A percentile compares a stretch with the other conserved stretches of the same genome.
phyloP scores from a whole-genome alignment of 208 protist genomes.

The Phytomonas serpens region DNA sequence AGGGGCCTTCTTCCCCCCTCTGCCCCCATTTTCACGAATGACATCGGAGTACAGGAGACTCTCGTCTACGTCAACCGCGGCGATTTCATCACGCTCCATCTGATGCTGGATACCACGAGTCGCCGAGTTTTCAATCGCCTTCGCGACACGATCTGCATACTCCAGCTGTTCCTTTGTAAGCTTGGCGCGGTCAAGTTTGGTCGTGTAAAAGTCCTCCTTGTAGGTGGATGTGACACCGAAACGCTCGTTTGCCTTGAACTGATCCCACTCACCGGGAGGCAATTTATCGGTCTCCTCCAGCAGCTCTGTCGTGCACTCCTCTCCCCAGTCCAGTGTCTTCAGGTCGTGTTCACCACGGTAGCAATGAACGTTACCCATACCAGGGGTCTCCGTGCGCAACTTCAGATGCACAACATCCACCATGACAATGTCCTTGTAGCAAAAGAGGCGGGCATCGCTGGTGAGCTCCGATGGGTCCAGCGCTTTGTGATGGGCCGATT shows the following conservation, averaged over 20 bases:
- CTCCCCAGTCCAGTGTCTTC: conserved; percentile 68
- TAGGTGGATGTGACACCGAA: conserved; percentile 84
- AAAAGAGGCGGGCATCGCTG: conserved; percentile 34
- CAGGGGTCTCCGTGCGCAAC: conserved; percentile 67
- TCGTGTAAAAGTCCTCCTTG: conserved; percentile 85
- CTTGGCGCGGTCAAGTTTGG: conserved; percentile 69
- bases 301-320: conserved; percentile 40
- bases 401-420: conserved; percentile 55
- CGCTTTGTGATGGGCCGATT: conserved; percentile 40
- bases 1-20: conserved; percentile 11
- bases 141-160: conserved; percentile 57
- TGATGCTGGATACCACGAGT: conserved; percentile 61
- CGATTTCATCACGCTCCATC: conserved; percentile 50
- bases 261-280: conserved; percentile 71
- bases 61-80: conserved; percentile 53
- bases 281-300: conserved; percentile 36
- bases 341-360: conserved; percentile 55
- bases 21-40: conserved; percentile 14
- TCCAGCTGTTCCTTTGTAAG: conserved; percentile 60
- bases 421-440: conserved; percentile 69
- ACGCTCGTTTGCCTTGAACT: conserved; percentile 80
- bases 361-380: conserved; percentile 24
- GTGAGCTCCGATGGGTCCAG: conserved; percentile 33
- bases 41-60: conserved; percentile 79
- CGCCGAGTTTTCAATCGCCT: conserved; percentile 61